A percentile compares a stretch with the other conserved stretches of the same genome.
Evolutionary conservation across 768 basidiomycete genomes (phyloP).

Genomic region (Pleurotus ostreatus): DNA sequence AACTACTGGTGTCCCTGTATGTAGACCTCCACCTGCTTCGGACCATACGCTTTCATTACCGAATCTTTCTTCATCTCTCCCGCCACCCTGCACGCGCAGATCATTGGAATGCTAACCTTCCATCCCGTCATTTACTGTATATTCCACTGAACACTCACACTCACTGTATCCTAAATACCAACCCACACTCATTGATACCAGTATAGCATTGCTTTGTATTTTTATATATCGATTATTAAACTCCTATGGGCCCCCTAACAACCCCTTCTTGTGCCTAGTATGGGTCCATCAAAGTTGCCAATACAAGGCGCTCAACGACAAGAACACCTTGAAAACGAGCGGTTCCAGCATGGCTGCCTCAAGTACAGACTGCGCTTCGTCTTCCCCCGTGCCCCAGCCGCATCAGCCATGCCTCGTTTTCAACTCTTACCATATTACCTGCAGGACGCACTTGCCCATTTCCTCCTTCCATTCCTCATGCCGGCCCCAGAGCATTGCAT

Average conservation of each 20-base stretch:
- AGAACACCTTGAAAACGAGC: slow-evolving; percentile 7
- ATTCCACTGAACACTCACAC: neutral
- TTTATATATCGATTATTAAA: neutral
- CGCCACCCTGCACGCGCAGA: neutral
- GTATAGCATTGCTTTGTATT: neutral
- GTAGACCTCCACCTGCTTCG: neutral
- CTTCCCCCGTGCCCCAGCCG: neutral
- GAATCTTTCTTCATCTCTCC: neutral
- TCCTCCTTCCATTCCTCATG: slow-evolving; percentile 7
- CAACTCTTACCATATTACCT: slow-evolving; percentile 7
- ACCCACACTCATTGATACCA: neutral
- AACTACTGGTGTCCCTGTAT: neutral
- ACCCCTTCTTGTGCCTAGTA: slow-evolving; percentile 2
- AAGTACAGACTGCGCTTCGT: slow-evolving; percentile 1
- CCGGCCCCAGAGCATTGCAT: neutral
- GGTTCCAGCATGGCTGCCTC: slow-evolving; percentile 9
- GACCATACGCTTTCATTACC: neutral
- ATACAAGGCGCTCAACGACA: slow-evolving; percentile 1
- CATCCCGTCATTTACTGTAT: neutral
- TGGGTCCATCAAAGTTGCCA: neutral
- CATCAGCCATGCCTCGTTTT: slow-evolving; percentile 7
- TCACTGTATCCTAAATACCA: neutral
- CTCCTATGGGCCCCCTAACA: neutral
- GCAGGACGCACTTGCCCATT: neutral
- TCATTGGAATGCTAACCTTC: neutral